Percentiles rank a stretch among this genome's conserved stretches.
phyloP scores from a whole-genome alignment of 371 early-diverging fungal genomes.

The Mortierella sp. region DNA sequence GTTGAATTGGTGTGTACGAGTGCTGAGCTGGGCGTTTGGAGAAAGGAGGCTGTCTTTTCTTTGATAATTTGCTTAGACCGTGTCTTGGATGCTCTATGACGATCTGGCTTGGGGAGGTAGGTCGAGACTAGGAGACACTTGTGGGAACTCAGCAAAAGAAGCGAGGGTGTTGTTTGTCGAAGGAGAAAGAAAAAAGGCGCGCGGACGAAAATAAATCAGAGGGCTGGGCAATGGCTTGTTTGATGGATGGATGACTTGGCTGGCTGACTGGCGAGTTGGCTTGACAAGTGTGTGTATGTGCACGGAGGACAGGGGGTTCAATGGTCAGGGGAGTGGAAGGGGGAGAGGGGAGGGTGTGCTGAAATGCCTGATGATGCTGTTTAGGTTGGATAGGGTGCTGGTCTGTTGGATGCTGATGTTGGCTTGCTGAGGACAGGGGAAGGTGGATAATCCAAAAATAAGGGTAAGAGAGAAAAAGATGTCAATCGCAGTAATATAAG shows the following conservation, averaged over 20 bases:
- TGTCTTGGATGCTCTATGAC: constrained; percentile 10
- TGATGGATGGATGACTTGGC: not conserved
- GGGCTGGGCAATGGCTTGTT: not conserved
- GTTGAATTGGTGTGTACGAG: not conserved
- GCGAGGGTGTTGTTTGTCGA: not conserved
- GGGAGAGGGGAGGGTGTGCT: not conserved
- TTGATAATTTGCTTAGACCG: not conserved
- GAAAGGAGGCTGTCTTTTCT: not conserved
- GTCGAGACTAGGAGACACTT: not conserved
- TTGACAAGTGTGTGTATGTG: not conserved
- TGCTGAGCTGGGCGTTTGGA: not conserved
- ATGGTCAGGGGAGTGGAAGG: not conserved
- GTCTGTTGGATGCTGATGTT: not conserved
- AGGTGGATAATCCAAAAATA: not conserved
- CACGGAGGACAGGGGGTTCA: not conserved
- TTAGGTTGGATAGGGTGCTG: not conserved
- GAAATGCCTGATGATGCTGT: constrained; percentile 11
- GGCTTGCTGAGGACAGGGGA: not conserved
- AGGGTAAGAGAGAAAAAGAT: not conserved
- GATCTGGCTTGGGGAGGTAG: not conserved
- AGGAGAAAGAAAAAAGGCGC: not conserved
- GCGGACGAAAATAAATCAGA: constrained; percentile 5
- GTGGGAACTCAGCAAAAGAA: not conserved
- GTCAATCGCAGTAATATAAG: constrained; percentile 6
- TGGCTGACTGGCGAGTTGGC: not conserved